Evolutionary conservation across 306 rosid species (phyloP), one percentile per base, ranked within the genome.

Genomic region (Erythrophleum fordii): DNA sequence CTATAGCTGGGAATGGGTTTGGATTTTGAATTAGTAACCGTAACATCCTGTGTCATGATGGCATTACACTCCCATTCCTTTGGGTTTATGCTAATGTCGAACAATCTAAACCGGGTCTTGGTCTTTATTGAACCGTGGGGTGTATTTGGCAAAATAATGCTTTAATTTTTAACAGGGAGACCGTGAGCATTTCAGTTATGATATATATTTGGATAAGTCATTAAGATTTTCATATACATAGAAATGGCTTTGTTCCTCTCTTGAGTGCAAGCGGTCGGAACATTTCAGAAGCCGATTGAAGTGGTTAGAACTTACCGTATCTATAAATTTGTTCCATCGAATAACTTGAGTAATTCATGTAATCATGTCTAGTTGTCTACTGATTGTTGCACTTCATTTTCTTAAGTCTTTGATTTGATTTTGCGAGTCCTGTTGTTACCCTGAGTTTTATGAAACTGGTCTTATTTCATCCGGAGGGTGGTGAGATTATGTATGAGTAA

Each of bases 1-100:
- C 68, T 76, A 62, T 76, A 39, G 45, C 64, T 81, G 16, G 73
- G 25, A 69, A 34, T 25, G 42, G 34, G 49, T 9, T 13, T n/a
- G 79, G 52, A 60, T 35, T 11, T 18, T 46, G 75, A 31, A 37
- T 49, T 67, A 22, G 31, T 52, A 64, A 69, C 31, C 44, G 12
- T 48, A 34, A 8, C 4, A 22, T 80, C 45, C 72, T 64, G 31
- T 72, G 42, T 39, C 52, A 39, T 80, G 45, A 56, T 56, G 29
- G 34, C 10, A 23, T 20, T 56, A 2, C 17, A 46, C 18, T 46
- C 31, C 25, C 25, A 12, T 9, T 55, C 29, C 22, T 55, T 55
- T 8, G 29, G 11, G 13, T 51, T n/a, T 51, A 51, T 16, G 58
- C 3, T n/a, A 51, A 2, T 17, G 8, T 18, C 7, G 23, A 17